Percentiles rank a stretch among this genome's conserved stretches.
phyloP scores from a whole-genome alignment of 352 stramenopile species.

The Achlya hypogyna region DNA sequence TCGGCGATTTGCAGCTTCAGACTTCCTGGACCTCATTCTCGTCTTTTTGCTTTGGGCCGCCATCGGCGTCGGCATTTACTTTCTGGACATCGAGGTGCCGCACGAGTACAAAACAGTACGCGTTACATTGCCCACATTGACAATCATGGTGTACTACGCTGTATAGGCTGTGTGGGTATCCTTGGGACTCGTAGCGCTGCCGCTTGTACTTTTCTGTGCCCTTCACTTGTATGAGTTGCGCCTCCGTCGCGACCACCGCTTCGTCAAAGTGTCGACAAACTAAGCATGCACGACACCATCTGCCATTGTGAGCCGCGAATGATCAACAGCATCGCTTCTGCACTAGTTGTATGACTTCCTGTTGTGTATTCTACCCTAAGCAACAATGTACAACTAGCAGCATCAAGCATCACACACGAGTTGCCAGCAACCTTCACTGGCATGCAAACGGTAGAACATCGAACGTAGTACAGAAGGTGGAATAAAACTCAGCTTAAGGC shows the following conservation, averaged over 20 bases:
- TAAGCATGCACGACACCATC: background rate
- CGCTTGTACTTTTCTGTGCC: background rate
- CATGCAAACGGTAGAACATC: too few relatives aligned
- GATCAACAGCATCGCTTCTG: too few relatives aligned
- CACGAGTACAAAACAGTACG: constrained; percentile 8
- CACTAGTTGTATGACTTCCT: too few relatives aligned
- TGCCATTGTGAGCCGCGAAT: background rate
- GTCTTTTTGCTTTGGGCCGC: background rate
- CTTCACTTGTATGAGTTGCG: constrained; percentile 7
- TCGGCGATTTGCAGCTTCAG: background rate
- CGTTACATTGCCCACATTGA: background rate
- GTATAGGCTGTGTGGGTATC: constrained; percentile 7
- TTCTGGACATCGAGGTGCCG: constrained; percentile 11
- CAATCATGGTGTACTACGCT: background rate
- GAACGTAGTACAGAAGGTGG: too few relatives aligned
- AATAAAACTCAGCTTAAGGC: background rate
- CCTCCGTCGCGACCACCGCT: background rate
- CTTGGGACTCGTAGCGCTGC: background rate
- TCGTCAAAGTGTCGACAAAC: background rate
- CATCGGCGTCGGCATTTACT: constrained; percentile 6
- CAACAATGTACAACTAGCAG: too few relatives aligned
- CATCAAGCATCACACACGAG: too few relatives aligned
- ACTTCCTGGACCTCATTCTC: background rate
- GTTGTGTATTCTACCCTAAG: too few relatives aligned
- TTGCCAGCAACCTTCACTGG: too few relatives aligned